phyloP scores from a whole-genome alignment of 2,329 filamentous ascomycete species.

The Blastomyces emzantsi region DNA sequence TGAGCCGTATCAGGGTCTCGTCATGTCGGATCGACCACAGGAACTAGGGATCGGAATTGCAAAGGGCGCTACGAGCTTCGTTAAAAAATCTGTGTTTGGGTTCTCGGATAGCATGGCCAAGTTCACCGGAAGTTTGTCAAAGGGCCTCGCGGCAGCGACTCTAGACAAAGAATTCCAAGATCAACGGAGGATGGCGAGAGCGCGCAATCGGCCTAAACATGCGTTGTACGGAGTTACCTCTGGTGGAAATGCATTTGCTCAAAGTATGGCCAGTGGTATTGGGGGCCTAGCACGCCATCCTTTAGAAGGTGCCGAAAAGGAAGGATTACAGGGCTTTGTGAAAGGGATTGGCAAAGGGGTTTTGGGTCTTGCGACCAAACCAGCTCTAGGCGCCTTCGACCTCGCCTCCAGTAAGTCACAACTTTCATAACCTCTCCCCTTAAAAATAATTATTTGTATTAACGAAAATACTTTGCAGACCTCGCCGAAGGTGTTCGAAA shows the following conservation, averaged over 20 bases:
- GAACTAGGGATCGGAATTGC: slow-evolving; percentile 92
- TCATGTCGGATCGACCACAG: slow-evolving; percentile 91
- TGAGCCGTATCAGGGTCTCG: slow-evolving; percentile 95
- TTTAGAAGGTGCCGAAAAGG: slow-evolving; percentile 89
- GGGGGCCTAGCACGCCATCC: slow-evolving; percentile 90
- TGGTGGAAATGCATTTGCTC: slow-evolving; percentile 90
- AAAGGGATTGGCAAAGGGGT: slow-evolving; percentile 96
- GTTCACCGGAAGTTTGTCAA: slow-evolving; percentile 93
- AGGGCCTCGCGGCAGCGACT: slow-evolving; percentile 88
- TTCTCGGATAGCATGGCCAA: slow-evolving; percentile 97
- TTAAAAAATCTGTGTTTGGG: slow-evolving; percentile 97
- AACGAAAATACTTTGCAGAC: slow-evolving; percentile 35
- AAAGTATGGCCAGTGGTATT: slow-evolving; percentile 84
- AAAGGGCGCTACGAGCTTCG: slow-evolving; percentile 91
- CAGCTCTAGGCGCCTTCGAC: slow-evolving; percentile 92
- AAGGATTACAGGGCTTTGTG: slow-evolving; percentile 88
- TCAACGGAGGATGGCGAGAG: slow-evolving; percentile 82
- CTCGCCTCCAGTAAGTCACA: slow-evolving; percentile 63
- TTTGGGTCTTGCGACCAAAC: slow-evolving; percentile 90
- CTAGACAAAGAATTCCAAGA: slow-evolving; percentile 99
- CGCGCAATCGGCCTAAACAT: slow-evolving; percentile 91
- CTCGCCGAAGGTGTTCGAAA: slow-evolving; percentile 96
- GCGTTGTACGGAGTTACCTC: slow-evolving; percentile 93
- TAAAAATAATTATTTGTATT: slow-evolving; percentile 8
- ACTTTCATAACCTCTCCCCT: neutral